Evolutionary conservation across 805 yeast genomes (phyloP).

Genomic region (Kodamaea fukazawae): DNA sequence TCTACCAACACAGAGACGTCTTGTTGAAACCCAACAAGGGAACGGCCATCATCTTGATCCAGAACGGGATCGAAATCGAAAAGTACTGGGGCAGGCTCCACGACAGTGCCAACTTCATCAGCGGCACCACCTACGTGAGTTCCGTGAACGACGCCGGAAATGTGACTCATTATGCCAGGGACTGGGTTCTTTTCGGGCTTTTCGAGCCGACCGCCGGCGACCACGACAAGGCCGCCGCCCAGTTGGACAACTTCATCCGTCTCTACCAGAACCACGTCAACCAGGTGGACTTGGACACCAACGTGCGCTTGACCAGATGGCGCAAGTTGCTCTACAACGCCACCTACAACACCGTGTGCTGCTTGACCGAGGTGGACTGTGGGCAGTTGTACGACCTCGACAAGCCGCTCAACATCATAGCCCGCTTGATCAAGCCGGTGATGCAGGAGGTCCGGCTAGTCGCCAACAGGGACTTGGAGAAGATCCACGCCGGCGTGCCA

Average conservation of each 20-base stretch:
- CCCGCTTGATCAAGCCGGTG: slow-evolving; percentile 45
- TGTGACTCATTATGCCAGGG: slow-evolving; percentile 25
- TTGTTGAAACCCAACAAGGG: slow-evolving; percentile 23
- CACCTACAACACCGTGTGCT: slow-evolving; percentile 33
- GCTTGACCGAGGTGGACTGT: slow-evolving; percentile 33
- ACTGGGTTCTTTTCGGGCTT: slow-evolving; percentile 15
- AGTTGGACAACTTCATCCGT: slow-evolving; percentile 27
- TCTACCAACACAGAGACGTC: too few species aligned
- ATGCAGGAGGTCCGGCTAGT: slow-evolving; percentile 64
- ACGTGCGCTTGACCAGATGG: slow-evolving; percentile 36
- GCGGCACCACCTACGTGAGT: slow-evolving; percentile 16
- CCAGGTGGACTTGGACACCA: slow-evolving; percentile 22
- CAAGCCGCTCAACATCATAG: too few species aligned
- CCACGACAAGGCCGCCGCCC: slow-evolving; percentile 14
- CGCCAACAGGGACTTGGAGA: slow-evolving; percentile 55
- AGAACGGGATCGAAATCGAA: slow-evolving; percentile 40
- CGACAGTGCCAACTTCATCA: slow-evolving; percentile 23
- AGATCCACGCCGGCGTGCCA: slow-evolving; percentile 34
- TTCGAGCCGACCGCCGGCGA: slow-evolving; percentile 18
- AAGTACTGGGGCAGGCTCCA: slow-evolving; percentile 31
- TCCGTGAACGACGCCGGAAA: slow-evolving; percentile 20
- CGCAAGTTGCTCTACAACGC: slow-evolving; percentile 37
- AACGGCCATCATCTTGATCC: slow-evolving; percentile 33
- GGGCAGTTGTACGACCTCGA: slow-evolving; percentile 30
- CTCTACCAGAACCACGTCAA: slow-evolving; percentile 21